Evolutionary conservation across 371 early-diverging fungal genomes (phyloP), one percentile per base, ranked within the genome.

Genomic region (Mortierella sp.): DNA sequence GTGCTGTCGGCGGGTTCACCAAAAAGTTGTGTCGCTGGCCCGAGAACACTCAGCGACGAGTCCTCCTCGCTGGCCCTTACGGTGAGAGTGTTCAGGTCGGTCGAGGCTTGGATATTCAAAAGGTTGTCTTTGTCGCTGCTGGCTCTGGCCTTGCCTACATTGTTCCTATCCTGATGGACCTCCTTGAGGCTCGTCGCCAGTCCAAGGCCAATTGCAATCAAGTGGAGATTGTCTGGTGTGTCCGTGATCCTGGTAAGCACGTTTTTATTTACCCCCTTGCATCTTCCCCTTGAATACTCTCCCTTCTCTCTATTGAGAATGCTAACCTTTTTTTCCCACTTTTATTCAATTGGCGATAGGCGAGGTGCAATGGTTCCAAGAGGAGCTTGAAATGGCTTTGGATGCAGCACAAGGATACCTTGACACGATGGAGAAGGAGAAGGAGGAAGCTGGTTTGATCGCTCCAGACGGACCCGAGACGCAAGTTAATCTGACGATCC

Each of bases 121-220:
- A 90, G 10, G 73, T 90, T 3, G 80, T 90, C 43, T 87, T 92
- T 74, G 74, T 90, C 48, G 88, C 79, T 21, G 93, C 90, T 9
- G 93, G 93, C 14, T 89, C 92, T 1, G 93, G 93, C 19, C 76
- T 91, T 24, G 90, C 92, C 0, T 93, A 90, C 82, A 86, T 89
- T 61, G 84, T 91, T 34, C 91, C 91, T 1, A 77, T 91, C 9
- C 70, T 93, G 28, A 90, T 90, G 72, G 91, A 91, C 54, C 50
- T 92, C 9, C 75, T 88, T 5, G 73, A 81, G 21, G 74, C 64
- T 2, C 57, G 88, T 0, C 74, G 82, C 11, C 54, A 79, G 46
- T 71, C 77, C 57, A 73, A 72, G 26, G 59, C 75, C n/a, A 31
- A 31, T 24, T 73, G 53, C 31, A 26, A 55, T 13, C 37, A 80